These are phyloP conservation scores for Sextonia rubra DNA, from an alignment of 164 flowering plant species.

Conservation along the genomic window DNA sequence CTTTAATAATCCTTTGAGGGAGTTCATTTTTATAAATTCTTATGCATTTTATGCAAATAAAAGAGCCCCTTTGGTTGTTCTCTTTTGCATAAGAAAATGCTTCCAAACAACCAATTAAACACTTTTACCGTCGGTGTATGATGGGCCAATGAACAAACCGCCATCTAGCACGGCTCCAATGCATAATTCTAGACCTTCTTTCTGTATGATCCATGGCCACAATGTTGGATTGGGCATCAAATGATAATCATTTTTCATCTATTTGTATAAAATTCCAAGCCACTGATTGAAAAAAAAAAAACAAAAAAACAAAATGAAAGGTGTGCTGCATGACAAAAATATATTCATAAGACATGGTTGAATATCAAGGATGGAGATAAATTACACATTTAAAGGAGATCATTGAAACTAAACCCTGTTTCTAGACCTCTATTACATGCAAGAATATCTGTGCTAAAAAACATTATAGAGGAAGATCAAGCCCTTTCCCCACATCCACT, in stretches of 20 bases:
- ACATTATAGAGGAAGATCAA: conserved; percentile 72
- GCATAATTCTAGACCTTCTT: not conserved
- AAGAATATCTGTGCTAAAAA: not conserved
- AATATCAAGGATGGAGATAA: not conserved
- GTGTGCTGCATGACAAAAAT: not conserved
- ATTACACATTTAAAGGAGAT: not conserved
- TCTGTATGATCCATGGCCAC: not conserved
- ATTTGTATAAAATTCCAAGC: not conserved
- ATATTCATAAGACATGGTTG: not conserved
- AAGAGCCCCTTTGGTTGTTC: too few relatives aligned
- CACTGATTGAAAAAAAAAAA: too few relatives aligned
- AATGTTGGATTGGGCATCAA: not conserved
- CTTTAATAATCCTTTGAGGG: too few relatives aligned
- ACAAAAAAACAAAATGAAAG: not conserved
- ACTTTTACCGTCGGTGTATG: not conserved
- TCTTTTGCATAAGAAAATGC: too few relatives aligned
- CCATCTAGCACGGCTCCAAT: not conserved
- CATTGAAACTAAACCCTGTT: conserved; percentile 4
- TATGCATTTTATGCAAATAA: too few relatives aligned
- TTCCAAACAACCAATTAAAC: too few relatives aligned
- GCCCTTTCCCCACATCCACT: conserved; percentile 88
- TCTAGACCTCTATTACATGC: not conserved
- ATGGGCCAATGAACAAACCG: not conserved
- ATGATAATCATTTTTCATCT: not conserved
- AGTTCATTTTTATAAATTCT: too few relatives aligned